Conservation (phyloP, 768 basidiomycete species). For the Lactarius sp. region DNA sequence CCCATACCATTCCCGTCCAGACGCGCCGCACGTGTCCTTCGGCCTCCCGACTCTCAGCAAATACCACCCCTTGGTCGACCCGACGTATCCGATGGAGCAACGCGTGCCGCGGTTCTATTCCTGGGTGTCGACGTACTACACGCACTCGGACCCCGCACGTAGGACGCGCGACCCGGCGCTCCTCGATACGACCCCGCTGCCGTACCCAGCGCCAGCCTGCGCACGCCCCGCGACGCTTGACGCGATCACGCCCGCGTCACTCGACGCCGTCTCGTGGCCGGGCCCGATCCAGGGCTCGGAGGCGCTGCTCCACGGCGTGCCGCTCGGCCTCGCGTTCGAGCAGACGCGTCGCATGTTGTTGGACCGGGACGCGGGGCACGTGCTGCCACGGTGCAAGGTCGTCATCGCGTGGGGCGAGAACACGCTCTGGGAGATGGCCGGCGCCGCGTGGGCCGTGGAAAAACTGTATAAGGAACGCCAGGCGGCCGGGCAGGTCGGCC, state of each 20-base stretch:
- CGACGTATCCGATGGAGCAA: slow-evolving; percentile 7
- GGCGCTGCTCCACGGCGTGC: slow-evolving; percentile 18
- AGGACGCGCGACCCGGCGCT: slow-evolving; percentile 7
- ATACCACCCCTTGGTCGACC: slow-evolving; percentile 21
- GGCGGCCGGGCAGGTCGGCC: slow-evolving; percentile 7
- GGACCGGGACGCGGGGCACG: slow-evolving; percentile 5
- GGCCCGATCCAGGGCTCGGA: slow-evolving; percentile 22
- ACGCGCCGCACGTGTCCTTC: slow-evolving; percentile 18
- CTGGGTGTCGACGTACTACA: slow-evolving; percentile 25
- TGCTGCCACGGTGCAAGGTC: slow-evolving; percentile 23
- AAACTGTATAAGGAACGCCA: slow-evolving; percentile 16
- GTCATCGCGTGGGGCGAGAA: slow-evolving; percentile 22
- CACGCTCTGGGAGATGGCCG: slow-evolving; percentile 20
- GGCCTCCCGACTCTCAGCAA: slow-evolving; percentile 18
- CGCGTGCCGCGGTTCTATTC: slow-evolving; percentile 24
- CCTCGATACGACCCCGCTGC: slow-evolving; percentile 17
- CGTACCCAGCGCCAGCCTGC: slow-evolving; percentile 7
- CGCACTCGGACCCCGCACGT: slow-evolving; percentile 14
- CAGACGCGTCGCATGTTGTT: slow-evolving; percentile 19
- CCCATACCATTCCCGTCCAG: neutral
- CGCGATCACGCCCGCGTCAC: slow-evolving; percentile 14
- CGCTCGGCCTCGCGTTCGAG: slow-evolving; percentile 13
- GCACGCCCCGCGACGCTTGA: slow-evolving; percentile 21
- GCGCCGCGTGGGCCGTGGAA: slow-evolving; percentile 23
- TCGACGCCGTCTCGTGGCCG: slow-evolving; percentile 20